Evolutionary conservation across 495 filamentous ascomycete genomes (phyloP).

Genomic region (Pseudoneurospora amorphoporcata): DNA sequence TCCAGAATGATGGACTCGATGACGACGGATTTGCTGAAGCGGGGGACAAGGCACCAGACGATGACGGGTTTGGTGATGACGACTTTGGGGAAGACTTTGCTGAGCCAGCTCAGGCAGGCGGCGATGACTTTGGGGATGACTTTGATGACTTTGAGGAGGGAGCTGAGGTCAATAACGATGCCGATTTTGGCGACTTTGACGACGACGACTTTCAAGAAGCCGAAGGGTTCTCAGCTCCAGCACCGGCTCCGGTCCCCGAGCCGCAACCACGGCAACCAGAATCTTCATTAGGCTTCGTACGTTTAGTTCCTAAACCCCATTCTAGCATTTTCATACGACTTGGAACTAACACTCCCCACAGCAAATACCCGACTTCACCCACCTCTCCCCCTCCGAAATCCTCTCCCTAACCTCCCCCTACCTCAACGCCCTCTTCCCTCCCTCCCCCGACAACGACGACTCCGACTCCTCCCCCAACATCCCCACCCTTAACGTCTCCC

Average conservation of each 20-base stretch:
- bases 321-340: too few relatives aligned
- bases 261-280: slow-evolving; percentile 25
- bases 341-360: slow-evolving; percentile 16
- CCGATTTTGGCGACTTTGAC: slow-evolving; percentile 60
- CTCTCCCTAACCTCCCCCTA: slow-evolving; percentile 41
- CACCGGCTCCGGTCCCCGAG: slow-evolving; percentile 32
- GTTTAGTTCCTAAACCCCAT: slow-evolving; percentile 6
- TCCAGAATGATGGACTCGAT: neutral
- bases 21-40: neutral
- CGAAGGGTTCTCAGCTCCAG: slow-evolving; percentile 36
- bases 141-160: slow-evolving; percentile 96
- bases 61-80: slow-evolving; percentile 22
- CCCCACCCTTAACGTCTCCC: slow-evolving; percentile 15
- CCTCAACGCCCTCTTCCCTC: slow-evolving; percentile 47
- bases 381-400: slow-evolving; percentile 44
- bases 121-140: slow-evolving; percentile 66
- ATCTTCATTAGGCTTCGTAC: slow-evolving; percentile 36
- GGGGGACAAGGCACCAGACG: neutral
- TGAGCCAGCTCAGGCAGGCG: slow-evolving; percentile 31
- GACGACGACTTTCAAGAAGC: slow-evolving; percentile 63
- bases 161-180: slow-evolving; percentile 66
- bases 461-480: slow-evolving; percentile 31
- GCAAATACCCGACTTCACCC: slow-evolving; percentile 65
- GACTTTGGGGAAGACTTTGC: slow-evolving; percentile 27
- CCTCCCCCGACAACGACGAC: slow-evolving; percentile 26